Evolutionary conservation across 2,329 filamentous ascomycete species (phyloP).

Genomic region (Phaeosphaeriaceae sp.): DNA sequence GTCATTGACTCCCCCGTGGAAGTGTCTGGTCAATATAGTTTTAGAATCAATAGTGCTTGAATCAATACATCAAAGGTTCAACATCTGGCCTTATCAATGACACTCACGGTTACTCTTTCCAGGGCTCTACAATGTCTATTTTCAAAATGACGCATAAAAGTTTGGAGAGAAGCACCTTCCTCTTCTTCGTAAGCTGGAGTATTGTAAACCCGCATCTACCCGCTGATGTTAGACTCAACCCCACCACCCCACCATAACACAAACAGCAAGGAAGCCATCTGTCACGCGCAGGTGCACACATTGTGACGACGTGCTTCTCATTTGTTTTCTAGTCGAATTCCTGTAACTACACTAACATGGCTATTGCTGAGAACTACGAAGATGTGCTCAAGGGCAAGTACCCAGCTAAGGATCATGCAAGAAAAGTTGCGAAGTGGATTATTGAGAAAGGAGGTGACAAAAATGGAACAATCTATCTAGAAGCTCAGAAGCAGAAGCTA

Average conservation of each 20-base stretch:
- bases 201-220: conserved; percentile 30
- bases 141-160: neutral
- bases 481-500: conserved; percentile 80
- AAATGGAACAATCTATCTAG: conserved; percentile 82
- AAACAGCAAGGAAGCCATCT: conserved; percentile 12
- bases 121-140: neutral
- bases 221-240: conserved; percentile 25
- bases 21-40: neutral
- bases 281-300: neutral
- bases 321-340: conserved; percentile 4
- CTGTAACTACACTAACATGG: conserved; percentile 27
- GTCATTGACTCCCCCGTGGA: neutral
- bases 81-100: neutral
- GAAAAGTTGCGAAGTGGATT: conserved; percentile 81
- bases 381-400: conserved; percentile 64
- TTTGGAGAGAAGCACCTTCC: conserved; percentile 21
- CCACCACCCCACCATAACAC: conserved; percentile 33
- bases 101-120: neutral
- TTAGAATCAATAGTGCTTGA: neutral
- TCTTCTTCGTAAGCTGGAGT: conserved; percentile 14
- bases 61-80: neutral
- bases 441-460: conserved; percentile 67
- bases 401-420: conserved; percentile 86
- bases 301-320: neutral
- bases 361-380: conserved; percentile 41